Base-by-base conservation (phyloP, 768 basidiomycete species). In the Filobasidium wieringae region DNA sequence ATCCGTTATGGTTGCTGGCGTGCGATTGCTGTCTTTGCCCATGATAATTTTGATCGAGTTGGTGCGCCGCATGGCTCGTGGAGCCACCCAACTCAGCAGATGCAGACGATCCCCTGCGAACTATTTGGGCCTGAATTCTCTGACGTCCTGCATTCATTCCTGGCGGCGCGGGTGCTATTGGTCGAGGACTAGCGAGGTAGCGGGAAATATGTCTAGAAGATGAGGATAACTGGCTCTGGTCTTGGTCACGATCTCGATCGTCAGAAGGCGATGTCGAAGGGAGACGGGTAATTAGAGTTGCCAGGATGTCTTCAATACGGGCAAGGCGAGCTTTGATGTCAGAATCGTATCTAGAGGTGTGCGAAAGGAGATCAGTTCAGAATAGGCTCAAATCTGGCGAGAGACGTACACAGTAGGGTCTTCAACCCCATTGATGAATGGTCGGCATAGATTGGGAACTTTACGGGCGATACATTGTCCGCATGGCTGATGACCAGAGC, bases 391-490 rank as follows among this genome's bases (percentile, higher is more conserved):
- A 4, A n/a, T 14, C 30, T 4, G 19, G 12, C n/a, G 4, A 24
- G 24, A 30, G 22, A 70, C 69, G 60, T 32, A 70, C 71, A 58
- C 53, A 15, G 63, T 62, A 0, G 72, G 69, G 61, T 72, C 73
- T 47, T 74, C 71, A 4, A 66, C 68, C 4, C 72, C 72, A 58
- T 72, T 73, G 34, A 74, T 58, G 61, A 74, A 74, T 7, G 72
- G 72, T 52, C 74, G 50, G 54, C 74, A 75, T 2, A 75, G 67
- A 59, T 75, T 72, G 0, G 74, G 74, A 0, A 75, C 74, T 40
- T 70, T 66, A 24, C 74, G 62, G 5, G 70, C 71, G 14, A 75
- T 69, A 57, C 74, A 73, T 52, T 75, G 71, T 9, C 66, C 66
- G 52, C 69, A 73, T 2, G 72, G 72, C 56, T 73, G 63, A 56